Base-by-base conservation (phyloP, 352 stramenopile species). In the Phytophthora meadii region DNA sequence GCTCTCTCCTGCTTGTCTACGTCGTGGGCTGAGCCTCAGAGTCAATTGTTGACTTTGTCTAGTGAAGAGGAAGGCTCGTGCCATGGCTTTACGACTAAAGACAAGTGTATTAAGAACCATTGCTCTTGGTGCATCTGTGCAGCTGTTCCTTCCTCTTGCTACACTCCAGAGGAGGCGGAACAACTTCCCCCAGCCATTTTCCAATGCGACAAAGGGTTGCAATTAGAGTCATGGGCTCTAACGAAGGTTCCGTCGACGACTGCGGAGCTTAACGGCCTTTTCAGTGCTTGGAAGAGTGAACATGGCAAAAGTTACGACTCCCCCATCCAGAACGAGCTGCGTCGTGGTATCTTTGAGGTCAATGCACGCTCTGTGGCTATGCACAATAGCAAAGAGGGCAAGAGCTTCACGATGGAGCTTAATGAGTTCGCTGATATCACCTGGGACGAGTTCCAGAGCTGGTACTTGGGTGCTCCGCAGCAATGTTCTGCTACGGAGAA, bases 61-160 rank as follows among this genome's bases (percentile, higher is more conserved):
- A 55, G 63, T 19, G 19, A 25, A 17, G 59, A 42, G 6, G 42
- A 63, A 65, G 49, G 57, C 30, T 79, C 86, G 12, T 94, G 86
- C 68, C 84, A 93, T 60, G 59, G 66, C 24, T 68, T 81, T 60
- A 74, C 71, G 46, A 58, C 64, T 27, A 72, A 90, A 52, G 74
- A 85, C 24, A 49, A 48, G 62, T 94, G 86, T 32, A 25, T 91
- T 10, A 28, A 68, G 28, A 77, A 65, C 41, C 76, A 89, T 54
- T 94, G 86, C 69, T 77, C 72, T 40, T 94, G 86, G 86, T 94
- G 86, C 69, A 64, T 81, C 61, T 92, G 79, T 34, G 84, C 81
- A 10, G 87, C 87, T n/a, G 87, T 94, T 41, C 82, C 79, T n/a
- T 93, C 87, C 28, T 81, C 81, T 36, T 94, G 87, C 67, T 93